Conservation (phyloP, 108 stramenopile genomes). For the Schizochytrium sp. region DNA sequence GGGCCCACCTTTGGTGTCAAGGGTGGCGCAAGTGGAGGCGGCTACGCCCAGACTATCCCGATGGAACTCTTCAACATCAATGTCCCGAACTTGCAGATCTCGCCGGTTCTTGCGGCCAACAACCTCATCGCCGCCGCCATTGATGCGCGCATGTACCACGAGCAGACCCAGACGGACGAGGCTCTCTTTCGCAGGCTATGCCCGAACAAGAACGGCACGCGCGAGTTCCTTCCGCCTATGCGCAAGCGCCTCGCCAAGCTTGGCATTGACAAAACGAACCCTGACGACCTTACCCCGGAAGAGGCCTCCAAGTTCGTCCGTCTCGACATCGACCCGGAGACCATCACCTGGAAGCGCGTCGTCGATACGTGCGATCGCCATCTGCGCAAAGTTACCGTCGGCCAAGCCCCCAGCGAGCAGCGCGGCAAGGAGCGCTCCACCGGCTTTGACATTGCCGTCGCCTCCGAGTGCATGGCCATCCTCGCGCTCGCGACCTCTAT, state of each 20-base stretch:
- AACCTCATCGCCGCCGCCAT: conserved; percentile 94
- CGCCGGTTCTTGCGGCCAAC: conserved; percentile 81
- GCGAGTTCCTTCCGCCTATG: conserved; percentile 64
- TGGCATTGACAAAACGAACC: conserved; percentile 67
- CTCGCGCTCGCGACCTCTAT: conserved; percentile 79
- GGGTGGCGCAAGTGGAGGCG: conserved; percentile 95
- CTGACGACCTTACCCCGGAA: conserved; percentile 70
- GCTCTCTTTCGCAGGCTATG: conserved; percentile 77
- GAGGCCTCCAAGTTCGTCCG: conserved; percentile 70
- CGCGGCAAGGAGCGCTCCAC: conserved; percentile 64
- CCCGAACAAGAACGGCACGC: conserved; percentile 23
- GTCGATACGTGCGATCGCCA: conserved; percentile 95
- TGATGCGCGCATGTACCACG: conserved; percentile 93
- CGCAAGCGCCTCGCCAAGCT: conserved; percentile 71
- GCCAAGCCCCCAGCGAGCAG: conserved; percentile 69
- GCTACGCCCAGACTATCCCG: conserved; percentile 51
- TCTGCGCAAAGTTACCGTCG: conserved; percentile 69
- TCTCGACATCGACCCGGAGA: conserved; percentile 81
- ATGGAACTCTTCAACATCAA: conserved; percentile 99
- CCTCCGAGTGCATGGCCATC: conserved; percentile 92
- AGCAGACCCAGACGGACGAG: conserved; percentile 73
- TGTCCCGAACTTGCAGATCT: conserved; percentile 87
- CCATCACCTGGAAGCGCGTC: conserved; percentile 94
- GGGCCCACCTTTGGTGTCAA: conserved; percentile 91
- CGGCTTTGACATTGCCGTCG: conserved; percentile 97